Evolutionary conservation across 2,329 filamentous ascomycete species (phyloP).

Genomic region (Graphilbum ipis-grandicollis): DNA sequence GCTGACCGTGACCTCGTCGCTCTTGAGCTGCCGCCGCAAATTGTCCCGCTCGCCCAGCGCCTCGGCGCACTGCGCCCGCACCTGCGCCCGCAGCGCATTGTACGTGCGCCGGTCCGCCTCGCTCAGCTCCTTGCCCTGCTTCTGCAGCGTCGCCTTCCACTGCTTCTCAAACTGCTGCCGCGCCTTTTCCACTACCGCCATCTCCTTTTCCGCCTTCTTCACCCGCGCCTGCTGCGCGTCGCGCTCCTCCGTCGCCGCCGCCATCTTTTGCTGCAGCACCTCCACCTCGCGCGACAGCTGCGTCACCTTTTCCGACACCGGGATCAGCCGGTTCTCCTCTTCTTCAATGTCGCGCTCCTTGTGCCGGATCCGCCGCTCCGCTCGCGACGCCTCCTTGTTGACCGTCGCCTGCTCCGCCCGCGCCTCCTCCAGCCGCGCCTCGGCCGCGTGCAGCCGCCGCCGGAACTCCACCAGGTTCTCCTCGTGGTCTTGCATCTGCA

Average conservation of each 20-base stretch:
- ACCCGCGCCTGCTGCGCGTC: constrained; percentile 52
- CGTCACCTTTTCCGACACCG: constrained; percentile 80
- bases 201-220: constrained; percentile 60
- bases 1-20: constrained; percentile 78
- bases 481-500: constrained; percentile 81
- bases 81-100: constrained; percentile 65
- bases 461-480: constrained; percentile 87
- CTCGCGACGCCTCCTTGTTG: constrained; percentile 57
- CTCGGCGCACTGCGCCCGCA: constrained; percentile 63
- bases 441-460: constrained; percentile 72
- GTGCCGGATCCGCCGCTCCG: constrained; percentile 66
- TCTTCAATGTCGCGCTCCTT: constrained; percentile 83
- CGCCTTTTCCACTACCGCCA: constrained; percentile 75
- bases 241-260: constrained; percentile 57
- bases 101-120: constrained; percentile 82
- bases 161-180: constrained; percentile 77
- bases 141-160: constrained; percentile 68
- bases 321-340: constrained; percentile 68
- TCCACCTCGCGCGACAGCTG: constrained; percentile 57
- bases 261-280: constrained; percentile 48
- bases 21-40: constrained; percentile 74
- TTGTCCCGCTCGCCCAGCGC: constrained; percentile 75
- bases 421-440: constrained; percentile 62
- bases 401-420: constrained; percentile 69
- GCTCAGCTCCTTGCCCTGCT: constrained; percentile 72